Evolutionary conservation across 768 basidiomycete species (phyloP), one percentile per base, ranked within the genome.

Genomic region (Russula foetens): DNA sequence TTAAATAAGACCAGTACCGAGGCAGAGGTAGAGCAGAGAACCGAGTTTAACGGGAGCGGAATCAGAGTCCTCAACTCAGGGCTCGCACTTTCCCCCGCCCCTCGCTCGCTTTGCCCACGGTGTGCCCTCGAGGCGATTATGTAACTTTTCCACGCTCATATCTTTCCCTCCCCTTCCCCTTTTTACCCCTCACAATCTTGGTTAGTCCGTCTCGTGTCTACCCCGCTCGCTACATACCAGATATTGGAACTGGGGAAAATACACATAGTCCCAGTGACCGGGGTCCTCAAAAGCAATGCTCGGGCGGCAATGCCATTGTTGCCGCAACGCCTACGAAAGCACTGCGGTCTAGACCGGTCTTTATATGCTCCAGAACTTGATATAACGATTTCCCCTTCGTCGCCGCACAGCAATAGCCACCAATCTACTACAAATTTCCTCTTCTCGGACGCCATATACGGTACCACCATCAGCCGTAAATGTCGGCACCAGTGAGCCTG

Each of bases 241-340:
- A 51, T 51, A 15, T 11, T 9, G 29, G 28, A 3, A 8, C 49
- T 15, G 49, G 49, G 49, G 49, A 53, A 51, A 24, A 51, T 38
- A 52, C 38, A 52, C 51, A 21, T 53, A 14, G 4, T 11, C 2
- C 17, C 57, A 38, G 54, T 56, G 29, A 0, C 53, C n/a, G 60
- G 63, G 63, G 63, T 46, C 43, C 9, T 14, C 3, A 0, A 46
- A 41, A 6, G 17, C 8, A 4, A 23, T 49, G 35, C 28, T 55
- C 54, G 53, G 52, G 50, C 33, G 38, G 58, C 48, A 38, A 45
- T 56, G 23, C 24, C 49, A 53, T 56, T 53, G 51, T 29, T 43
- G 23, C 63, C 63, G 60, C 63, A 62, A 64, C 63, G 55, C 60
- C 63, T 62, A 62, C 46, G 60, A 64, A 53, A 57, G 46, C n/a